These are phyloP conservation scores for Parafenestella ontariensis DNA, from an alignment of 2,329 filamentous ascomycete genomes.

Conservation along the genomic window DNA sequence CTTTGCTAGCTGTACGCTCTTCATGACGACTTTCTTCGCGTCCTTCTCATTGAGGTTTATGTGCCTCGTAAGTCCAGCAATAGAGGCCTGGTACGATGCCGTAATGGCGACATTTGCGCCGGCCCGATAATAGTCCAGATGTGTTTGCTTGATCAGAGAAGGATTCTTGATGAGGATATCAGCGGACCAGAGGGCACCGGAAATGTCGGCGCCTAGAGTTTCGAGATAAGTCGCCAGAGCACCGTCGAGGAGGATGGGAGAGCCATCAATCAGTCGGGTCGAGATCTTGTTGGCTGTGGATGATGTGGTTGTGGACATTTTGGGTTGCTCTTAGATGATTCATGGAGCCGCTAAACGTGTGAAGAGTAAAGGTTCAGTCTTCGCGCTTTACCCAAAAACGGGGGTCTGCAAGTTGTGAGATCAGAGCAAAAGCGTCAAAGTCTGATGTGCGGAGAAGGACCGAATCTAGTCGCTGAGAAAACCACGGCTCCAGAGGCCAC, in stretches of 20 bases:
- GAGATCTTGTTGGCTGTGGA: conserved; percentile 13
- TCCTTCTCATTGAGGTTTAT: conserved; percentile 41
- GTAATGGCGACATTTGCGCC: conserved; percentile 58
- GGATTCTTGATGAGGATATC: conserved; percentile 51
- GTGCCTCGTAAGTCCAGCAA: conserved; percentile 50
- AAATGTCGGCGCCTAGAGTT: conserved; percentile 52
- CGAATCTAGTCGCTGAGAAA: conserved; percentile 1
- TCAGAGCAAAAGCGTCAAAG: neutral
- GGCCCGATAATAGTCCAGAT: conserved; percentile 54
- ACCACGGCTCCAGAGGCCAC: neutral
- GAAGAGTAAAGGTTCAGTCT: neutral
- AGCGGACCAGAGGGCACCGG: conserved; percentile 55
- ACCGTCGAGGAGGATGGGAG: conserved; percentile 53
- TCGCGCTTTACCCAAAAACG: neutral
- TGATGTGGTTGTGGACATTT: conserved; percentile 3
- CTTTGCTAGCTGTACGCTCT: conserved; percentile 52
- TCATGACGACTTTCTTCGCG: conserved; percentile 47
- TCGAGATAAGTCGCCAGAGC: conserved; percentile 58
- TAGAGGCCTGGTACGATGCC: conserved; percentile 57
- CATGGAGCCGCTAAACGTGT: neutral
- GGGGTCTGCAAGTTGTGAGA: neutral
- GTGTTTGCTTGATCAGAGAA: conserved; percentile 51
- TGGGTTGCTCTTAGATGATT: neutral
- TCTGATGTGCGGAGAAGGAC: conserved; percentile 14
- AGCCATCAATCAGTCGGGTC: conserved; percentile 22